Conservation (phyloP, 164 flowering plant species). For the Piper betle region DNA sequence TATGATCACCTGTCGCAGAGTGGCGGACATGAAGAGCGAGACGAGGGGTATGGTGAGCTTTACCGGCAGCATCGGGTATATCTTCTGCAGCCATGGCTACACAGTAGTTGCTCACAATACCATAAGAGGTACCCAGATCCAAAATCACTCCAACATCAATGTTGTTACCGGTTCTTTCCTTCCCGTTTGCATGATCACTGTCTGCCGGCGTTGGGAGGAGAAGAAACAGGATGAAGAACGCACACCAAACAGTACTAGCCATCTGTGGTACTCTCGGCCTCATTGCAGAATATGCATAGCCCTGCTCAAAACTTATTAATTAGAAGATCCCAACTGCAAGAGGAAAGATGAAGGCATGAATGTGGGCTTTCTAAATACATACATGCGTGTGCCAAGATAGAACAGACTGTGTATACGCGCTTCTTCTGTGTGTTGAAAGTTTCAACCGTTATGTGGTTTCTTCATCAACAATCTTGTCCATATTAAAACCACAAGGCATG, state of each 20-base stretch:
- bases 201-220: background rate
- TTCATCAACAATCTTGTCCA: background rate
- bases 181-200: background rate
- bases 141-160: background rate
- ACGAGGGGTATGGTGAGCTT: background rate
- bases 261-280: background rate
- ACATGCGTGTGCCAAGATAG: background rate
- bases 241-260: background rate
- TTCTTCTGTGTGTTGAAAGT: background rate
- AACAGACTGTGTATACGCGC: background rate
- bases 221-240: slow-evolving; percentile 6
- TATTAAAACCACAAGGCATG: no score
- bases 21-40: slow-evolving; percentile 8
- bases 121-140: background rate
- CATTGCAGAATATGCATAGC: background rate
- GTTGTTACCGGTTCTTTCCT: background rate
- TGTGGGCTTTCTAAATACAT: background rate
- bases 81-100: background rate
- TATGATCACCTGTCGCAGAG: slow-evolving; percentile 7
- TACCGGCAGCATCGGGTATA: slow-evolving; percentile 6
- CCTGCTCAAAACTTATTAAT: no score
- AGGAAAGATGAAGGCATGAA: background rate
- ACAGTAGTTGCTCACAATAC: background rate
- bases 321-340: no score
- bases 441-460: background rate